Percentiles rank a stretch among this genome's conserved stretches.
These are phyloP conservation scores for Collariella sp. DNA, from an alignment of 495 filamentous ascomycete species.

Conservation along the genomic window DNA sequence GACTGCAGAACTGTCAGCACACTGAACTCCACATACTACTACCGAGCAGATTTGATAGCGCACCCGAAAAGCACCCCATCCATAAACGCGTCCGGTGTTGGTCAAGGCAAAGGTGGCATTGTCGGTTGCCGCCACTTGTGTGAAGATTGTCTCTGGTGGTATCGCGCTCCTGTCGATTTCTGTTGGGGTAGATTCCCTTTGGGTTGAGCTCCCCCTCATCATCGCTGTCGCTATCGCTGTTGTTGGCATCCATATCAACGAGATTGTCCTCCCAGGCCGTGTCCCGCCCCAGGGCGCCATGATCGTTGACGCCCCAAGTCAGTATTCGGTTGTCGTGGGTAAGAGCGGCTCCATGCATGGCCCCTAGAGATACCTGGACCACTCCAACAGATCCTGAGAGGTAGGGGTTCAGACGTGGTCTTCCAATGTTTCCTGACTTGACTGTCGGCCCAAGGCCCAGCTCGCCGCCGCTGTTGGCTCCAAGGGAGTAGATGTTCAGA, in stretches of 20 bases:
- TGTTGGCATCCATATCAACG: conserved; percentile 39
- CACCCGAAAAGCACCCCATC: conserved; percentile 62
- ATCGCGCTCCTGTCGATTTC: conserved; percentile 41
- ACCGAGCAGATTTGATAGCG: background rate
- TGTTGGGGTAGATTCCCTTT: conserved; percentile 49
- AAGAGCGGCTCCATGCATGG: conserved; percentile 58
- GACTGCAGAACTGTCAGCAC: background rate
- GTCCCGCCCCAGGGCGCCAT: conserved; percentile 56
- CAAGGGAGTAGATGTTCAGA: conserved; percentile 12
- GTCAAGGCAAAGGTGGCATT: conserved; percentile 57
- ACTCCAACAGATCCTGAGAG: conserved; percentile 31
- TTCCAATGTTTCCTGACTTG: conserved; percentile 1
- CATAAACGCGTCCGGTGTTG: conserved; percentile 54
- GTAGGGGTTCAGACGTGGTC: background rate
- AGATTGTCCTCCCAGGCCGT: conserved; percentile 47
- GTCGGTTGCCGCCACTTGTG: conserved; percentile 53
- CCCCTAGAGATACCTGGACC: conserved; percentile 54
- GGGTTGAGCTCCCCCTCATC: conserved; percentile 47
- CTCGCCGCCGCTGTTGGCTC: conserved; percentile 13
- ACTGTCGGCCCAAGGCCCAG: conserved; percentile 2
- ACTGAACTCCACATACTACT: background rate
- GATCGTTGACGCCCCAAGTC: conserved; percentile 67
- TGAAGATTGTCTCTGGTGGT: conserved; percentile 46
- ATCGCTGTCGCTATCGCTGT: conserved; percentile 31
- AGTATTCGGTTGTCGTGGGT: conserved; percentile 57